Evolutionary conservation across 1,139 yeast genomes (phyloP), one percentile per base, ranked within the genome.

Genomic region (Candida sanyaensis): DNA sequence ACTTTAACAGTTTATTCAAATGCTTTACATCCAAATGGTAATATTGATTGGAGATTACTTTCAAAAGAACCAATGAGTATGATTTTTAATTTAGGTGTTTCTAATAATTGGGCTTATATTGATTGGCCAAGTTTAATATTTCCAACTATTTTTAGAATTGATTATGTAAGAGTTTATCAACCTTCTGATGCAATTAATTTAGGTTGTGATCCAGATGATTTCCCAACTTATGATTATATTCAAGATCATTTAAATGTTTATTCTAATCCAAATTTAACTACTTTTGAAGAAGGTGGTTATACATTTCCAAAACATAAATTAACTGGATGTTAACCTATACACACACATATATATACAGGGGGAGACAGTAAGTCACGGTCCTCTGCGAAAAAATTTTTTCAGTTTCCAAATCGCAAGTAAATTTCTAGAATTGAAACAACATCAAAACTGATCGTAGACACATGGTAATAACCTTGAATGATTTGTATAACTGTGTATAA

Each of bases 11-110:
- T 88, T 34, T 73, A 77, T 50, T 78, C 89, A 0, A 73, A 73
- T 11, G 83, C 95, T 0, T 68, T 89, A 45, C 87, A 86, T 51
- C 93, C 96, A 24, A 86, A 87, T 62, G 97, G 97, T 52, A 90
- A 90, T 61, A 70, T 90, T 50, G 92, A 83, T 12, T 81, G 86
- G 82, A 80, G 97, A 61, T 66, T 77, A 49, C 77, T 90, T 42
- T 78, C 93, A n/a, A 84, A 86, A 64, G 97, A 90, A 63, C 97
- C 97, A 50, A 88, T 90, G 96, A 76, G 90, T 2, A 73, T 90
- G 37, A 72, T 90, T 54, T 63, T 89, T 73, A 89, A 89, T 64
- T 65, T 89, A 65, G 96, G 95, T 68, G 68, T 89, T 46, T 88
- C 96, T 8, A 83, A 83, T 53, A 81, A 84, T 47, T 89, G 96